Conservation (phyloP, 2,329 filamentous ascomycete species). For the Phialocephala sp. region DNA sequence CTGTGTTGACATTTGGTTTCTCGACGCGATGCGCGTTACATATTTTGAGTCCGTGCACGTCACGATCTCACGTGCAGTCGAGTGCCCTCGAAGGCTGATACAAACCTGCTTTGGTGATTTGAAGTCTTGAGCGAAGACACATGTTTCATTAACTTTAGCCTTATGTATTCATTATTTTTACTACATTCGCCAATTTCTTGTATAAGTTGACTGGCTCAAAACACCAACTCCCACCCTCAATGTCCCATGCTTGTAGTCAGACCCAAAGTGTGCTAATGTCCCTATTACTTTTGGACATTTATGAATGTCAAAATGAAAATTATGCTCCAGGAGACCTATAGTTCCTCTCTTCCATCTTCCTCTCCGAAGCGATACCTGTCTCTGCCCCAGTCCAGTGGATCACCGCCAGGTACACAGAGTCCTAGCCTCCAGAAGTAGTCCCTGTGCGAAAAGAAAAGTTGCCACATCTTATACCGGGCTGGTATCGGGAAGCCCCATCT, state of each 20-base stretch:
- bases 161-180: not conserved
- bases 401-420: slow-evolving; percentile 83
- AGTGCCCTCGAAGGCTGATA: not conserved
- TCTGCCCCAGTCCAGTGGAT: slow-evolving; percentile 70
- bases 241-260: not conserved
- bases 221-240: not conserved
- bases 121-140: too few relatives aligned
- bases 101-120: too few relatives aligned
- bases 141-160: not conserved
- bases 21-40: not conserved
- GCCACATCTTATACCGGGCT: slow-evolving; percentile 77
- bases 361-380: slow-evolving; percentile 51
- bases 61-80: not conserved
- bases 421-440: slow-evolving; percentile 98
- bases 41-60: not conserved
- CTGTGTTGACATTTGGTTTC: not conserved
- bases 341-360: slow-evolving; percentile 23
- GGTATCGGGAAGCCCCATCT: slow-evolving; percentile 39
- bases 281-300: slow-evolving; percentile 7
- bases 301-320: not conserved
- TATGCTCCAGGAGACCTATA: not conserved
- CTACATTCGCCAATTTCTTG: not conserved
- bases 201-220: too few relatives aligned
- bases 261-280: not conserved
- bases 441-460: slow-evolving; percentile 89